A percentile compares a stretch with the other conserved stretches of the same genome.
Evolutionary conservation across 495 filamentous ascomycete species (phyloP).

Genomic region (Aspergillus kassunensis): DNA sequence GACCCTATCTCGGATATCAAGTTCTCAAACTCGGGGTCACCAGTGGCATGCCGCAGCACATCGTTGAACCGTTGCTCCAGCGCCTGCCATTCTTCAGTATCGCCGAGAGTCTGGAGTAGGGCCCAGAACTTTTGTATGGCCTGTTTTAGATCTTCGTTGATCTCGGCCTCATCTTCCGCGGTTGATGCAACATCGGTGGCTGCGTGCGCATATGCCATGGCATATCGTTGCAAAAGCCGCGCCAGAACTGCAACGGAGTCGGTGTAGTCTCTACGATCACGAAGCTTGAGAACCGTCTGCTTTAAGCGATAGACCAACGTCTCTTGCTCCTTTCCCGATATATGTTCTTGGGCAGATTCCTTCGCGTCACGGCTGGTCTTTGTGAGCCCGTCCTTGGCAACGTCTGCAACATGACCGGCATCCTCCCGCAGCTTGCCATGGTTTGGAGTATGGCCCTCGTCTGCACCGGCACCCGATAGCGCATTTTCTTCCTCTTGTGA

Average conservation of each 20-base stretch:
- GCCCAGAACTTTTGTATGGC: constrained; percentile 75
- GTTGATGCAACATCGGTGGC: constrained; percentile 58
- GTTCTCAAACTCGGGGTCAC: constrained; percentile 78
- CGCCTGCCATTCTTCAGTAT: constrained; percentile 67
- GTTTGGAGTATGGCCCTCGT: constrained; percentile 50
- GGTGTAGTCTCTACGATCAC: constrained; percentile 73
- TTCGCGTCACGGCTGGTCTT: constrained; percentile 63
- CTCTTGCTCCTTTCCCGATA: constrained; percentile 63
- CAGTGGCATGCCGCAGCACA: constrained; percentile 68
- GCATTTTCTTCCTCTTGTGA: constrained; percentile 55
- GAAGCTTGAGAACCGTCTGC: constrained; percentile 67
- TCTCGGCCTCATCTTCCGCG: constrained; percentile 63
- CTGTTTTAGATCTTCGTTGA: constrained; percentile 69
- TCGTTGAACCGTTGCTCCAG: constrained; percentile 62
- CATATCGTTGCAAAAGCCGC: constrained; percentile 73
- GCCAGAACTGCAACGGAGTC: constrained; percentile 79
- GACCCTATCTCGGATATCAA: constrained; percentile 67
- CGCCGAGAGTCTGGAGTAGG: constrained; percentile 74
- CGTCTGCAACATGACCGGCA: constrained; percentile 56
- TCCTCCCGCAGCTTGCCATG: constrained; percentile 60
- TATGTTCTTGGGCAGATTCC: constrained; percentile 63
- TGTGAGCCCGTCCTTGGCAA: constrained; percentile 58
- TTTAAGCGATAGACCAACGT: constrained; percentile 72
- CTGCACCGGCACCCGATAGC: constrained; percentile 54
- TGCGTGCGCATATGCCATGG: constrained; percentile 68